Conservation (phyloP, 176 grass and related monocot species). For the Bothriochloa decipiens region DNA sequence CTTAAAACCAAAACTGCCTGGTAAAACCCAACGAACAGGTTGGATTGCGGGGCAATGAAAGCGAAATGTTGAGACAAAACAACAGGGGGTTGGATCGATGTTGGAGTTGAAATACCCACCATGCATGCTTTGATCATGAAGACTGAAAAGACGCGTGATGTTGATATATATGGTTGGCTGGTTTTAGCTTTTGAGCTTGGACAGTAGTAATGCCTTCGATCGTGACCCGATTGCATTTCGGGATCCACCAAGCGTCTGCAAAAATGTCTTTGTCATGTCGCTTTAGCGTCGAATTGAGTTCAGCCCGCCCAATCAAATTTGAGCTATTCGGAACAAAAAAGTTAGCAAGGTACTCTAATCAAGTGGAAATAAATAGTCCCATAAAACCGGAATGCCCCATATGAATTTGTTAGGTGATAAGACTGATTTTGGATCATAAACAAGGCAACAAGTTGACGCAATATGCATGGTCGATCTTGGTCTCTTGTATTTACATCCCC, state of each 20-base stretch:
- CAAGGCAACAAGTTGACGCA: neutral
- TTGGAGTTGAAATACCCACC: conserved; percentile 3
- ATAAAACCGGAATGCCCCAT: neutral
- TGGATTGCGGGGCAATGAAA: neutral
- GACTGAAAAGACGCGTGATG: neutral
- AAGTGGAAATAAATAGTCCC: neutral
- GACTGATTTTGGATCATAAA: neutral
- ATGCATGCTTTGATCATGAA: neutral
- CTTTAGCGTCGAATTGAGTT: neutral
- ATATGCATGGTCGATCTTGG: no score
- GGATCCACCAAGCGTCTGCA: neutral
- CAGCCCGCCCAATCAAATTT: neutral
- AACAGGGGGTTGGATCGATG: neutral
- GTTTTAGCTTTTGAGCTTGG: neutral
- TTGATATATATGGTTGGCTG: neutral
- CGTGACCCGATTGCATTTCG: neutral
- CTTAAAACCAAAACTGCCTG: neutral
- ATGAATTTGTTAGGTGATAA: no score
- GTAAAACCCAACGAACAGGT: neutral
- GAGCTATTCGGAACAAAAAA: neutral
- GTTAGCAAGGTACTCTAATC: neutral
- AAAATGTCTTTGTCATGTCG: neutral
- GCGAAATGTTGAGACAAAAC: neutral
- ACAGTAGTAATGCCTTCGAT: neutral
- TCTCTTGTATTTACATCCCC: neutral